Evolutionary conservation across 2,329 filamentous ascomycete genomes (phyloP), one percentile per base, ranked within the genome.

Genomic region (Fusarium clavum): DNA sequence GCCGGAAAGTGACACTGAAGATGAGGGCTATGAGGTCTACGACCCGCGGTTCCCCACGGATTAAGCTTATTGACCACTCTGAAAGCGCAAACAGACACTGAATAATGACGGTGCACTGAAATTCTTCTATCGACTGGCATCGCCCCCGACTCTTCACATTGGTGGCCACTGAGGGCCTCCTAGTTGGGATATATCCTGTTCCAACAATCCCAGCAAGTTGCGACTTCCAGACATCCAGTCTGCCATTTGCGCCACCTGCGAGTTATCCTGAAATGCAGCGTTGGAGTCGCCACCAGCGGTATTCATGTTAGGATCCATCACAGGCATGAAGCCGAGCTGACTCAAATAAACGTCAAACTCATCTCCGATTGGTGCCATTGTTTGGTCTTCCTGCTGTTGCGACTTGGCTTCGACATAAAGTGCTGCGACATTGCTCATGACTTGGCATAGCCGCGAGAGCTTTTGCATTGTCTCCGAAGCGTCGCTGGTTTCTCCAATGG

Each of bases 1-100:
- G n/a, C 78, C 76, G 3, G 88, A 90, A 76, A 90, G 87, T 69
- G 89, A 91, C 71, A 90, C 85, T 2, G 91, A 92, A 54, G 90
- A 92, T 67, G 91, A 93, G 72, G 90, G 87, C 4, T 92, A 93
- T 76, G 88, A 92, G 68, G 83, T 90, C 53, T 92, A 92, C 77
- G 83, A 91, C 70, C 89, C 89, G 3, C 81, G 84, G 38, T 81
- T 81, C 55, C 89, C 89, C 25, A 91, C 89, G 1, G 85, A 90
- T 69, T 91, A 82, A 90, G 57, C n/a, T 18, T 16, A 41, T 20
- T 18, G 20, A 27, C 22, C 24, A 18, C 8, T 32, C 27, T 20
- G 5, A 20, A 34, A n/a, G 5, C 32, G 13, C 30, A 38, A 51
- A 38, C 29, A 16, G 45, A 38, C 12, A 22, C 34, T 14, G 45